These are phyloP conservation scores for Cylindrotheca closterium DNA, from an alignment of 108 stramenopile species.

Conservation along the genomic window DNA sequence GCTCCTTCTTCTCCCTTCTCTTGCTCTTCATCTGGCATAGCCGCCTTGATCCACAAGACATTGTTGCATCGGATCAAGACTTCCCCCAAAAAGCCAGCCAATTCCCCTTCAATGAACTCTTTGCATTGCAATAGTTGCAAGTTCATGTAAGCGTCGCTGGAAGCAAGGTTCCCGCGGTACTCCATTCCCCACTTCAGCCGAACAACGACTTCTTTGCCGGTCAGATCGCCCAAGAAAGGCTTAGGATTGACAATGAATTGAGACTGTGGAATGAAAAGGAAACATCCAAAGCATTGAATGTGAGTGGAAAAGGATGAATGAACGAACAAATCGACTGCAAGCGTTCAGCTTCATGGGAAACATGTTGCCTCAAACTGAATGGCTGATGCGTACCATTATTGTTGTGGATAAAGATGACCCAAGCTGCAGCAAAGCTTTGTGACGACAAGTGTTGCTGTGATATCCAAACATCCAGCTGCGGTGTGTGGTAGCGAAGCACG, in stretches of 20 bases:
- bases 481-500: too few relatives aligned
- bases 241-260: slow-evolving; percentile 98
- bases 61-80: slow-evolving; percentile 98
- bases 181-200: slow-evolving; percentile 99
- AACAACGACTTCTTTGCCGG: slow-evolving; percentile 90
- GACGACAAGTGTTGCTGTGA: too few relatives aligned
- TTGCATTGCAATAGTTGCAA: slow-evolving; percentile 88
- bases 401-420: too few relatives aligned
- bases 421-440: too few relatives aligned
- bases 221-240: slow-evolving; percentile 94
- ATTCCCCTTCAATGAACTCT: slow-evolving; percentile 94
- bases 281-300: background rate
- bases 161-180: slow-evolving; percentile 90
- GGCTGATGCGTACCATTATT: too few relatives aligned
- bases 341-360: too few relatives aligned
- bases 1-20: slow-evolving; percentile 17
- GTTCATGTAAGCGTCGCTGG: slow-evolving; percentile 98
- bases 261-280: slow-evolving; percentile 36
- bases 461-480: too few relatives aligned
- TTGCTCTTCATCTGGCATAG: slow-evolving; percentile 34
- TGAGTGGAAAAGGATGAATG: background rate
- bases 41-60: slow-evolving; percentile 93
- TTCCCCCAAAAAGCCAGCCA: slow-evolving; percentile 95
- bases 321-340: too few relatives aligned
- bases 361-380: too few relatives aligned